Percentiles rank a stretch among this genome's conserved stretches.
phyloP scores from a whole-genome alignment of 306 rosid species.

The Neltuma alba region DNA sequence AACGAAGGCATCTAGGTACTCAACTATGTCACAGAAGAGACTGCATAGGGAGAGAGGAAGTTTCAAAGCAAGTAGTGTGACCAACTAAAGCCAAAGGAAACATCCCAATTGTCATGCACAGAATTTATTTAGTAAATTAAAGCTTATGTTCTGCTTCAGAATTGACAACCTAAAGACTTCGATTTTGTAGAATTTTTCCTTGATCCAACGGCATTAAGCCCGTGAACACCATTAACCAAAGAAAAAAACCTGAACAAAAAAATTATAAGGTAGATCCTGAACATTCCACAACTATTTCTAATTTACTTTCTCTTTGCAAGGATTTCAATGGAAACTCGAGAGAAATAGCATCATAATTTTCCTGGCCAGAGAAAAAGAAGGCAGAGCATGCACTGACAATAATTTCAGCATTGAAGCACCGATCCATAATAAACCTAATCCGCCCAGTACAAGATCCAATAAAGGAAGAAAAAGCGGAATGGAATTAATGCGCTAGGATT shows the following conservation, averaged over 20 bases:
- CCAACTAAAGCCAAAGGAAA: neutral
- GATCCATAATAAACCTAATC: neutral
- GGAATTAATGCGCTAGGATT: neutral
- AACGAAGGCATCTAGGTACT: neutral
- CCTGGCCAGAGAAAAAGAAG: neutral
- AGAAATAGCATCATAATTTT: neutral
- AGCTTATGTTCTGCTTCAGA: neutral
- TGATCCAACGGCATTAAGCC: neutral
- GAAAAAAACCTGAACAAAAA: neutral
- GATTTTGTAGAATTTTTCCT: neutral
- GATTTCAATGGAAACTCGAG: neutral
- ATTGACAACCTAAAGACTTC: neutral
- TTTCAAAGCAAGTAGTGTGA: neutral
- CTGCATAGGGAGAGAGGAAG: neutral
- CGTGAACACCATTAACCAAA: neutral
- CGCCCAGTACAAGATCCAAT: constrained; percentile 18
- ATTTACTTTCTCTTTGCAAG: neutral
- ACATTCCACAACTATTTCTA: neutral
- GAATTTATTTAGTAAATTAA: neutral
- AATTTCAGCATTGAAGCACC: constrained; percentile 33
- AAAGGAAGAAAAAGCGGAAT: neutral
- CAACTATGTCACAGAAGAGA: neutral
- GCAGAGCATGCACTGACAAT: constrained; percentile 14
- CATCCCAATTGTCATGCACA: neutral
- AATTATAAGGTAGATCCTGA: neutral